Conservation (phyloP, 164 flowering plant species). For the Vitis rotundifolia region DNA sequence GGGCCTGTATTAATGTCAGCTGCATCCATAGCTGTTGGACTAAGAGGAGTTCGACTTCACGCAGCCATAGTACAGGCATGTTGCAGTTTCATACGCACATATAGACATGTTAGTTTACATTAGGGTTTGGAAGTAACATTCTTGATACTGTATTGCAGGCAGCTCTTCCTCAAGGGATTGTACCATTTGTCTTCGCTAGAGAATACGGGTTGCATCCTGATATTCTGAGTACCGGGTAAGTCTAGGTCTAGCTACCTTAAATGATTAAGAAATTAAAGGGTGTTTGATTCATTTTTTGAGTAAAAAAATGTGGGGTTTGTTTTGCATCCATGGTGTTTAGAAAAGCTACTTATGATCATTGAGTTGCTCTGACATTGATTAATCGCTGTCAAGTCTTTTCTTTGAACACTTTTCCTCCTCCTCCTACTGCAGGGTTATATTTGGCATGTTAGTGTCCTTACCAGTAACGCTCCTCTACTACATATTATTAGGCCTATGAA, state of each 20-base stretch:
- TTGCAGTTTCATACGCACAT: not conserved
- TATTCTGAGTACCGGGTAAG: conserved; percentile 68
- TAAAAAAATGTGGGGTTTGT: not conserved
- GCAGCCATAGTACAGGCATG: conserved; percentile 66
- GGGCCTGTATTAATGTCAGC: conserved; percentile 65
- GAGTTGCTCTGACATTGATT: not conserved
- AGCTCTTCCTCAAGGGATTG: conserved; percentile 74
- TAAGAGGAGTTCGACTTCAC: conserved; percentile 45
- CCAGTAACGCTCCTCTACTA: conserved; percentile 72
- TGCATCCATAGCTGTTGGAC: conserved; percentile 52
- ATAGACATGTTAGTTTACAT: too few relatives aligned
- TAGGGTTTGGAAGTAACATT: not conserved
- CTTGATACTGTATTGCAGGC: conserved; percentile 32
- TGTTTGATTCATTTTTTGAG: too few relatives aligned
- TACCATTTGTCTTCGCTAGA: conserved; percentile 70
- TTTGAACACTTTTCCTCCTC: not conserved
- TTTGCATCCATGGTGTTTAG: not conserved
- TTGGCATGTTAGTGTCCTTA: conserved; percentile 68
- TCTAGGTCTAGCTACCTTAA: not conserved
- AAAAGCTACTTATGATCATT: not conserved
- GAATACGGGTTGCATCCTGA: conserved; percentile 71
- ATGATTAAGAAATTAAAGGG: not conserved
- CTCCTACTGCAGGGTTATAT: conserved; percentile 57
- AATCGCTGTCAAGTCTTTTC: not conserved
- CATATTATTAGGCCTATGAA: conserved; percentile 54